Base-by-base conservation (phyloP, 192 early-diverging fungal species). In the Backusella macrospora region DNA sequence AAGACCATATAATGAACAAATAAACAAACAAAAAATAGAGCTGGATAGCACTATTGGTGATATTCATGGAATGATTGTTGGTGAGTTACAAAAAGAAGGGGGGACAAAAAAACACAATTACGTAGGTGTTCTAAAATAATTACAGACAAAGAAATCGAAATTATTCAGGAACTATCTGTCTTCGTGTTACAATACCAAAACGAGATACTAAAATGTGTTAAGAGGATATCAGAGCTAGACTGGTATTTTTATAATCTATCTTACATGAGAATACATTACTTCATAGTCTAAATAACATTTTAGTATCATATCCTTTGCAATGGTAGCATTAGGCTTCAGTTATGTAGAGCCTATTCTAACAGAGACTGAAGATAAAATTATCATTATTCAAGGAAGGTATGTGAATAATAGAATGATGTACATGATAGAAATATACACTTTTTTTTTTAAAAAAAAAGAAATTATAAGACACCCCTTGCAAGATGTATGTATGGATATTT, bases 1-100 rank as follows among this genome's bases (percentile, higher is more conserved):
- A 34, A 34, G 29, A 34, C 29, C 29, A 34, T 69, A 21, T 44
- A 42, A 40, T 42, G 21, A 23, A 42, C 14, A 7, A 45, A 26
- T 12, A 23, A 21, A 39, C n/a, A n/a, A n/a, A n/a, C n/a, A 14
- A 5, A 67, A 38, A 70, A 29, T 79, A 91, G 91, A 90, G 44
- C 79, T 98, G 14, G 96, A 98, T 71, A 82, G 89, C 52, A 83
- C 83, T 15, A 76, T 95, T 8, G 95, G 96, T 5, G 96, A 98
- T 67, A 88, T 98, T 15, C 93, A 94, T 75, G 90, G 89, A 4
- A 81, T 93, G 40, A 92, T 97, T 71, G 89, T 91, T 29, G 89
- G 90, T 86, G 82, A 70, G 84, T 45, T 39, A 49, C 3, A 16
- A 66, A 42, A 42, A 55, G 1, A 9, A 39, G 16, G 18, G 6